Evolutionary conservation across 164 flowering plant species (phyloP), one percentile per base, ranked within the genome.

Genomic region (Echeveria elegans): DNA sequence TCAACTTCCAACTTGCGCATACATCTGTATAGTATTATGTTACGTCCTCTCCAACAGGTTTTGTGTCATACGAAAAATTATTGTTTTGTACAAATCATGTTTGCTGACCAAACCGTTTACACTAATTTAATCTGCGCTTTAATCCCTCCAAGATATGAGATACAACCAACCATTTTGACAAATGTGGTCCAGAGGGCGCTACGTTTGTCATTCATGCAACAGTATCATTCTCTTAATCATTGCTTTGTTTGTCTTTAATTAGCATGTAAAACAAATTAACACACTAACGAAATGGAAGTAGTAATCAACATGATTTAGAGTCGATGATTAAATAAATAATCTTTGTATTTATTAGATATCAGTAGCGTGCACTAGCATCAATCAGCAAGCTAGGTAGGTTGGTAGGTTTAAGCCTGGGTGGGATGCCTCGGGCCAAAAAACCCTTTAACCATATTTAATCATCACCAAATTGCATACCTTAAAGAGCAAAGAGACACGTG

Each of bases 91-190:
- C 28, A 52, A 16, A 56, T 12, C 32, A 53, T 56, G 60, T 11
- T 53, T 53, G 60, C 30, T 19, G 32, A 56, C 61, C 61, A 56
- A 53, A 43, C 30, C 60, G 26, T 53, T 23, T 8, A 26, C 29
- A 24, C 60, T 53, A 56, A 56, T 43, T 34, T 43, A 43, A 43
- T 43, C 47, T 56, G 26, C 8, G 32, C 32, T 56, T 56, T 56
- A 56, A 56, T 26, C 47, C 37, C 37, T 34, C 37, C 61, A 28
- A 56, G 61, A 56, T 56, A 16, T 56, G 61, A 56, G 61, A 56
- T 56, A 19, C 61, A 56, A 28, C 61, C 61, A 56, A 56, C 31
- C 61, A 16, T 56, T 56, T 56, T 56, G 61, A 56, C 23, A 56
- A 26, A 26, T 56, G 32, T 56, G 61, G 61, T 56, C 61, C 61